phyloP scores from a whole-genome alignment of 768 basidiomycete species.

The Ephemerocybe angulata region DNA sequence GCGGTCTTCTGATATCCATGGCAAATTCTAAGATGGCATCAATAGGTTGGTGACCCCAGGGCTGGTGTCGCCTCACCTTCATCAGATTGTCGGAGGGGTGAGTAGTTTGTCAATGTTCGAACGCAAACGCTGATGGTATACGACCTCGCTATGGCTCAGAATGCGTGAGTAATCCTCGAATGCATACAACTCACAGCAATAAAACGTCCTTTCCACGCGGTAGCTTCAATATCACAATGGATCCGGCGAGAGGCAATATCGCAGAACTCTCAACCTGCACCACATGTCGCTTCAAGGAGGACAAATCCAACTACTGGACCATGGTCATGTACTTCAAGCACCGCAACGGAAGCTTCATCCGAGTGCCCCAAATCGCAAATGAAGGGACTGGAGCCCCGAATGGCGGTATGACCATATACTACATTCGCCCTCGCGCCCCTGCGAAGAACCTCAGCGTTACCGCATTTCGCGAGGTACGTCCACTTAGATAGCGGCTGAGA shows the following conservation, averaged over 20 bases:
- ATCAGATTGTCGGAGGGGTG: conserved; percentile 10
- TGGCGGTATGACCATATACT: conserved; percentile 1
- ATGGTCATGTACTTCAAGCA: conserved; percentile 14
- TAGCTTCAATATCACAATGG: conserved; percentile 13
- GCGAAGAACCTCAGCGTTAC: not conserved
- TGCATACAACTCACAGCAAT: no score
- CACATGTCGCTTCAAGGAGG: conserved; percentile 14
- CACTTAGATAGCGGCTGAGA: not conserved
- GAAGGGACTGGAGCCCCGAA: conserved; percentile 1
- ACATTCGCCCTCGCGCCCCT: not conserved
- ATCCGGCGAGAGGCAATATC: conserved; percentile 5
- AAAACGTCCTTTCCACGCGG: not conserved
- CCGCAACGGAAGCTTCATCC: conserved; percentile 11
- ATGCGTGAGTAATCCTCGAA: not conserved
- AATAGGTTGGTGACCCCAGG: conserved; percentile 5
- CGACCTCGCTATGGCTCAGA: not conserved
- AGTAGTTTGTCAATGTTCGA: not conserved
- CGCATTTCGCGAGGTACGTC: not conserved
- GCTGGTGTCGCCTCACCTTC: conserved; percentile 8
- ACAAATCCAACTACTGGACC: conserved; percentile 16
- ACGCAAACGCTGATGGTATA: not conserved
- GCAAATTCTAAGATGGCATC: not conserved
- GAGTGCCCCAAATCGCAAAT: conserved; percentile 4
- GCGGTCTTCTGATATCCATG: not conserved
- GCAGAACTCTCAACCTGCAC: conserved; percentile 10